phyloP scores from a whole-genome alignment of 2,329 filamentous ascomycete species.

The Diplodia seriata region DNA sequence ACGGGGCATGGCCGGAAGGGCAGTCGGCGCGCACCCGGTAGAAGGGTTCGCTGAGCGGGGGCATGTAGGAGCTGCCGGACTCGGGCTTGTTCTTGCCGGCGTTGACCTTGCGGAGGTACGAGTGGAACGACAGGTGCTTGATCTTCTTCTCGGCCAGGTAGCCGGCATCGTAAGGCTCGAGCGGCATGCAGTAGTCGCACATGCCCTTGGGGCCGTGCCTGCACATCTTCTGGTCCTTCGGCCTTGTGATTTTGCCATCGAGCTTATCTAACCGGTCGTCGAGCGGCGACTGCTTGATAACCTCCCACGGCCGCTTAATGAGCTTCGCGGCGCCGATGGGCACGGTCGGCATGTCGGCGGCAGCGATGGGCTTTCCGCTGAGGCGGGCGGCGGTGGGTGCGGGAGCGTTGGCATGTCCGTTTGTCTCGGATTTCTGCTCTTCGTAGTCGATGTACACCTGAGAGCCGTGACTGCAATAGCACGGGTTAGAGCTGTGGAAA shows the following conservation, averaged over 20 bases:
- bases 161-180: constrained; percentile 89
- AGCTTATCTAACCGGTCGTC: constrained; percentile 86
- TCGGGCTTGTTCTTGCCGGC: constrained; percentile 96
- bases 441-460: constrained; percentile 87
- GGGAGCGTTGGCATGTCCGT: constrained; percentile 54
- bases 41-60: constrained; percentile 89
- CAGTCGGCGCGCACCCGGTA: constrained; percentile 89
- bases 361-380: constrained; percentile 77
- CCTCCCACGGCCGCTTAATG: constrained; percentile 92
- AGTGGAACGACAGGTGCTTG: constrained; percentile 97
- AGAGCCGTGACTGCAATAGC: constrained; percentile 78
- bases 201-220: constrained; percentile 95
- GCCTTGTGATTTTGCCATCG: constrained; percentile 86
- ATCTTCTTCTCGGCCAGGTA: constrained; percentile 97
- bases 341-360: constrained; percentile 70
- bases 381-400: constrained; percentile 58
- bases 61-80: constrained; percentile 92
- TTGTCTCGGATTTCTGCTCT: constrained; percentile 58
- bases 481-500: constrained; percentile 33
- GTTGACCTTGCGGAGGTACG: constrained; percentile 93
- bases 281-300: constrained; percentile 83
- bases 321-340: constrained; percentile 63
- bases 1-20: constrained; percentile 88
- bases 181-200: constrained; percentile 98
- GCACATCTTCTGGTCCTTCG: constrained; percentile 83